A percentile compares a stretch with the other conserved stretches of the same genome.
Evolutionary conservation across 805 yeast species (phyloP).

Genomic region (Saccharomycopsis sp.): DNA sequence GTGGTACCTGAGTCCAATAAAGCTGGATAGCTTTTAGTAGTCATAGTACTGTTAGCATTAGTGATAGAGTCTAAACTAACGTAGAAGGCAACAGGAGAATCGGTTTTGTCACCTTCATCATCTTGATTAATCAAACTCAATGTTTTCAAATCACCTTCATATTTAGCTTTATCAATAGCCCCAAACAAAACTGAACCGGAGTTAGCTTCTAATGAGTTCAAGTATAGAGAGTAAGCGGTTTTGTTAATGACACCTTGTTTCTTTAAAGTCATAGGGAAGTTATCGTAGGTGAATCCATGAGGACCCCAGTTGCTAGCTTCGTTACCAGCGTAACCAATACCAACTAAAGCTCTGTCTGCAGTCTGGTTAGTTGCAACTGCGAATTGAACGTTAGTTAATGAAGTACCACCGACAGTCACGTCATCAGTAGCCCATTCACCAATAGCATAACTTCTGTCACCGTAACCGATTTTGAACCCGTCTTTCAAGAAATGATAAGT

Average conservation of each 20-base stretch:
- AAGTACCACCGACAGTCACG: conserved; percentile 18
- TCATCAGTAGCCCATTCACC: conserved; percentile 38
- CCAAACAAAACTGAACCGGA: conserved; percentile 37
- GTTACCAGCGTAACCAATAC: conserved; percentile 62
- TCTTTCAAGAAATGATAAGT: conserved; percentile 29
- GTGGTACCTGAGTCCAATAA: conserved; percentile 40
- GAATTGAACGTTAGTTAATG: conserved; percentile 9
- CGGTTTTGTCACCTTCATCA: conserved; percentile 31
- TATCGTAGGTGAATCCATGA: conserved; percentile 31
- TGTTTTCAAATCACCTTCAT: conserved; percentile 30
- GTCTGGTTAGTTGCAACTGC: conserved; percentile 19
- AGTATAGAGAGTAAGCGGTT: conserved; percentile 40
- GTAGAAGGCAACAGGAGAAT: conserved; percentile 22
- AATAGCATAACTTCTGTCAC: conserved; percentile 40
- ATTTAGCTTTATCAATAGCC: conserved; percentile 37
- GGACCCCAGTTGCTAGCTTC: conserved; percentile 57
- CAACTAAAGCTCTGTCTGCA: conserved; percentile 41
- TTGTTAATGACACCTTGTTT: conserved; percentile 35
- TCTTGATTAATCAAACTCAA: conserved; percentile 26
- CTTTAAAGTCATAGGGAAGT: conserved; percentile 30
- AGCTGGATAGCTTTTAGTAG: conserved; percentile 32
- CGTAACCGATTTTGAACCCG: conserved; percentile 36
- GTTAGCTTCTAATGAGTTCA: conserved; percentile 28
- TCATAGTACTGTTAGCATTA: conserved; percentile 14
- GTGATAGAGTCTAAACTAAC: conserved; percentile 15